A percentile compares a stretch with the other conserved stretches of the same genome.
phyloP scores from a whole-genome alignment of 176 grass and related monocot species.

The Dactylis glomerata region DNA sequence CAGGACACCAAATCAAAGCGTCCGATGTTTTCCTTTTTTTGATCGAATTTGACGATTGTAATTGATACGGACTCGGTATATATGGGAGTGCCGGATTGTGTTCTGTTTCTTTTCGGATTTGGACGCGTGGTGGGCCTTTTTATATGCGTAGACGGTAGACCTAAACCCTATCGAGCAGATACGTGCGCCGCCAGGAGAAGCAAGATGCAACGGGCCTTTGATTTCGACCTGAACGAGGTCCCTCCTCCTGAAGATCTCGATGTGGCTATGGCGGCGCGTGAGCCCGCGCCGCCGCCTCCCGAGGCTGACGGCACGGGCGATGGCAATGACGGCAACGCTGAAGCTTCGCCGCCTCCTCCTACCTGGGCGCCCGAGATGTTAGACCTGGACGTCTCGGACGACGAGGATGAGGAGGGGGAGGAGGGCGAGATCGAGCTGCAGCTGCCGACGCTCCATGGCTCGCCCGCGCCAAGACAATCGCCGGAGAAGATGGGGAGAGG shows the following conservation, averaged over 20 bases:
- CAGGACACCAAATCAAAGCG: too few relatives aligned
- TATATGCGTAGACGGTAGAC: too few relatives aligned
- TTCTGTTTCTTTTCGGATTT: too few relatives aligned
- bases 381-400: background rate
- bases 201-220: constrained; percentile 23
- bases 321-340: background rate
- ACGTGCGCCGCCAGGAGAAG: background rate
- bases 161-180: too few relatives aligned
- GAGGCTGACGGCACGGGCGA: background rate
- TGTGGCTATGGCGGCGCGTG: background rate
- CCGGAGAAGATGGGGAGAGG: background rate
- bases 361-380: background rate
- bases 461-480: background rate
- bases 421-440: background rate
- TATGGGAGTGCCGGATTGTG: too few relatives aligned
- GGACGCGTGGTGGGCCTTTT: too few relatives aligned
- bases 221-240: constrained; percentile 31
- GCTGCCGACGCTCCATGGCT: background rate
- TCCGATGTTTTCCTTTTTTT: too few relatives aligned
- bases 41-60: too few relatives aligned
- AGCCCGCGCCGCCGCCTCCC: background rate
- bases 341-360: background rate
- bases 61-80: too few relatives aligned
- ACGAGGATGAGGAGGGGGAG: background rate
- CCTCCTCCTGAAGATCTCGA: background rate